Conservation (phyloP, 371 early-diverging fungal genomes). For the Circinella umbellata region DNA sequence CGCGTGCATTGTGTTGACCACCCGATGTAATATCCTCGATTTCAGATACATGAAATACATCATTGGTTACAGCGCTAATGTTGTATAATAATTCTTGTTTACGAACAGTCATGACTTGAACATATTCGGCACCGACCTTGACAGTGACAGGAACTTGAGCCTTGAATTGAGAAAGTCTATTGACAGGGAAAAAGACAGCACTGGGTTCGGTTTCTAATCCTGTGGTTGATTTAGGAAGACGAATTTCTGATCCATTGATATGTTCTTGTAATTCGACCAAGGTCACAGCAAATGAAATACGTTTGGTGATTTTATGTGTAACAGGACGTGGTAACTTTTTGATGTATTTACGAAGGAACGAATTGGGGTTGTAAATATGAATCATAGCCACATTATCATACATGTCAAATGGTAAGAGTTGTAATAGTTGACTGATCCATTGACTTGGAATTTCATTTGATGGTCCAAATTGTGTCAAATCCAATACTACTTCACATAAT, state of each 20-base stretch:
- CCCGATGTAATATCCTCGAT: slow-evolving; percentile 77
- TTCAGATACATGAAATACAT: slow-evolving; percentile 86
- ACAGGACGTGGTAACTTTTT: slow-evolving; percentile 64
- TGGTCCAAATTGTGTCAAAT: slow-evolving; percentile 80
- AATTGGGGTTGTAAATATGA: slow-evolving; percentile 83
- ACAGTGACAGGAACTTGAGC: slow-evolving; percentile 79
- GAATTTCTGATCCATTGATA: slow-evolving; percentile 71
- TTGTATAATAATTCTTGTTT: slow-evolving; percentile 75
- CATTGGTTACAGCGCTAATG: slow-evolving; percentile 77
- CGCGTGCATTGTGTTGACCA: slow-evolving; percentile 30
- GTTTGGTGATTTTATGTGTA: slow-evolving; percentile 65
- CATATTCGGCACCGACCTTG: slow-evolving; percentile 79
- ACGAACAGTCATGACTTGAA: slow-evolving; percentile 77
- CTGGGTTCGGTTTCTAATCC: slow-evolving; percentile 74
- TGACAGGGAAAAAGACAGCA: slow-evolving; percentile 68
- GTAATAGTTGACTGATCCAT: slow-evolving; percentile 77
- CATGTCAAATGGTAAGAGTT: slow-evolving; percentile 71
- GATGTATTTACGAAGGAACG: slow-evolving; percentile 74
- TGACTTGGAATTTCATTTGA: slow-evolving; percentile 83
- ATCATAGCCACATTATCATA: slow-evolving; percentile 59
- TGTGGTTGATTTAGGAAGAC: slow-evolving; percentile 79
- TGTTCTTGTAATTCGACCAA: slow-evolving; percentile 75
- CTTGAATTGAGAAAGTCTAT: slow-evolving; percentile 65
- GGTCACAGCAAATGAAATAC: slow-evolving; percentile 66
- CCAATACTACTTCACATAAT: slow-evolving; percentile 81